A percentile compares a stretch with the other conserved stretches of the same genome.
These are phyloP conservation scores for Cyclotella sp. DNA, from an alignment of 108 stramenopile species.

Conservation along the genomic window DNA sequence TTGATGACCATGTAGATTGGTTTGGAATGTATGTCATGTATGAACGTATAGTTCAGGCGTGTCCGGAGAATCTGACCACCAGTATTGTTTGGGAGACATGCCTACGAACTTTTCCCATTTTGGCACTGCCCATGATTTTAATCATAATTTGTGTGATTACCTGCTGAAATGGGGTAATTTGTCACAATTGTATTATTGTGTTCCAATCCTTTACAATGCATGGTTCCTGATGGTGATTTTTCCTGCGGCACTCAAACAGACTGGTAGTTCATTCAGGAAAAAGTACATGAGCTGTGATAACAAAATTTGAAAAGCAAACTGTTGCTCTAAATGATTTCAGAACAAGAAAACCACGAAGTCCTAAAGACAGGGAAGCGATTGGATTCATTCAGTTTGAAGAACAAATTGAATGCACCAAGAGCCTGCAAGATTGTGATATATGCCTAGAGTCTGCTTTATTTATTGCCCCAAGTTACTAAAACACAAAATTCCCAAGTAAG, in stretches of 20 bases:
- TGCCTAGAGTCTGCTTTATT: too few species aligned
- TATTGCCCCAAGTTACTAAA: too few species aligned
- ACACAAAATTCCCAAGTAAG: too few species aligned
- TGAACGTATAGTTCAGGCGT: constrained; percentile 46
- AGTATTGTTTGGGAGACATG: constrained; percentile 43
- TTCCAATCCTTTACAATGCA: constrained; percentile 36
- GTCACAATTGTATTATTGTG: constrained; percentile 11
- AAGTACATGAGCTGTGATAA: not conserved
- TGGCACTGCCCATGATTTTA: constrained; percentile 45
- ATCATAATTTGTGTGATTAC: constrained; percentile 51
- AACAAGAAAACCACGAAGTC: too few species aligned
- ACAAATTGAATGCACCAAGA: not conserved
- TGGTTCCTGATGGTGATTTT: constrained; percentile 53
- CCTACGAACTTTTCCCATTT: constrained; percentile 1
- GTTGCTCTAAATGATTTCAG: too few species aligned
- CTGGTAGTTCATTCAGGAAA: not conserved
- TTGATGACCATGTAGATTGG: constrained; percentile 48
- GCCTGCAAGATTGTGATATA: too few species aligned
- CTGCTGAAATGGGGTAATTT: constrained; percentile 45
- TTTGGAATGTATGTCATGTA: constrained; percentile 27
- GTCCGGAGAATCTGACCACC: constrained; percentile 37
- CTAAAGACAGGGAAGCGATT: too few species aligned
- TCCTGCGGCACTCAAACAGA: constrained; percentile 38
- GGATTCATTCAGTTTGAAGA: too few species aligned
- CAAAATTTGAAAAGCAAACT: not conserved